phyloP scores from a whole-genome alignment of 257 asterid genomes.

The Solanum pennellii region DNA sequence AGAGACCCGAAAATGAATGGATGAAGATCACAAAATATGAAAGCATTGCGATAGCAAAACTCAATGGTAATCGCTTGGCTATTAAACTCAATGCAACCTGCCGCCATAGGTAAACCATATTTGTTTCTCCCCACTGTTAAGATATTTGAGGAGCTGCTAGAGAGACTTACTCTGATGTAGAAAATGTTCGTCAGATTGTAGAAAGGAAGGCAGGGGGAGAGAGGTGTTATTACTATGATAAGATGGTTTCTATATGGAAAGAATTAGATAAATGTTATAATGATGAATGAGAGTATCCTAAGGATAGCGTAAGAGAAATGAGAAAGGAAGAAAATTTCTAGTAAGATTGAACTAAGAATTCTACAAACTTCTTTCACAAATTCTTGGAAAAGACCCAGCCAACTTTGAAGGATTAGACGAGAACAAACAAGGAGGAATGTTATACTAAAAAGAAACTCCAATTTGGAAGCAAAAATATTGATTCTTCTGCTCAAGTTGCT shows the following conservation, averaged over 20 bases:
- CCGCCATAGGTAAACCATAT: background rate
- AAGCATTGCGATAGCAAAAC: background rate
- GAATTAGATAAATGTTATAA: no score
- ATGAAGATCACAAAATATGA: background rate
- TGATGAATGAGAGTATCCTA: background rate
- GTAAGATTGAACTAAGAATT: background rate
- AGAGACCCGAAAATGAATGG: background rate
- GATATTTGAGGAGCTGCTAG: background rate
- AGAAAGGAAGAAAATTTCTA: background rate
- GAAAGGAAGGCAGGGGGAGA: background rate
- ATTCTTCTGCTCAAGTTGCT: background rate
- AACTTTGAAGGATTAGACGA: background rate
- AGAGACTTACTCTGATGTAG: background rate
- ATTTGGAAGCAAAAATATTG: background rate
- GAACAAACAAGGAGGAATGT: background rate
- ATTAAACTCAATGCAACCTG: background rate
- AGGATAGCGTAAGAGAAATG: background rate
- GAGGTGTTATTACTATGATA: background rate
- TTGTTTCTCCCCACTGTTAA: background rate
- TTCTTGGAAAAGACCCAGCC: background rate
- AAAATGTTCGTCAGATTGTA: background rate
- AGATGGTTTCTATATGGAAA: background rate
- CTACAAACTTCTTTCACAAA: background rate
- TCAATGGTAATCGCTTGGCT: background rate
- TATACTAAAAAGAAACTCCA: no score